Base-by-base conservation (phyloP, 768 basidiomycete genomes). In the Candolleomyces efflorescens region DNA sequence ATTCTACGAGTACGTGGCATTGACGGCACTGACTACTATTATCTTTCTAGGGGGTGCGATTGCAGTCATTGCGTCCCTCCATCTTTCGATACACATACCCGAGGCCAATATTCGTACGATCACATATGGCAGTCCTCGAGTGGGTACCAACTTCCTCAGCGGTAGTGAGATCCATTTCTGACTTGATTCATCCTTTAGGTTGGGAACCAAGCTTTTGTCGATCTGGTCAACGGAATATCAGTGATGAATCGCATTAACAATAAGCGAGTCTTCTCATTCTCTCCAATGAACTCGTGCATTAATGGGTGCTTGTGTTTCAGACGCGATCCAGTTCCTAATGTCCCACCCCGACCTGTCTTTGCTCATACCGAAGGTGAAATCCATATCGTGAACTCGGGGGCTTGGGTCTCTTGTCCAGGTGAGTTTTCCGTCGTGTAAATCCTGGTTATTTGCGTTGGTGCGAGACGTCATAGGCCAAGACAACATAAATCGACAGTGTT, bases 321-420 rank as follows among this genome's bases (percentile, higher is more conserved):
- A 23, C 48, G 58, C 38, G 78, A 82, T 62, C 57, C 75, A 23
- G 69, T 87, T 46, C 85, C 86, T 24, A 85, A 81, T 58, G 73
- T 86, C 7, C 85, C 85, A 5, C 79, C 75, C 1, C 71, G 75
- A 18, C 71, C 68, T 54, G 64, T 84, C 32, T 32, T 32, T 68
- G 59, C 68, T 38, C 82, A 83, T 53, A 77, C 78, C 1, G 68
- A 75, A 17, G 82, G 82, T 17, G 83, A 85, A 63, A 67, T 83
- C 17, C 82, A 83, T 60, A 80, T 86, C 43, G 53, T 81, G 53
- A 67, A 73, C 17, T 66, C 70, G 3, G 73, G 67, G 4, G 66
- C 67, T 43, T 74, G 69, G 41, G 70, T 75, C n/a, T 64, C 71
- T 27, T 78, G 76, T 54, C 64, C 75, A 27, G 53, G 50, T 11